A percentile compares a stretch with the other conserved stretches of the same genome.
These are phyloP conservation scores for Parastagonospora avenae DNA, from an alignment of 2,329 filamentous ascomycete genomes.

Conservation along the genomic window DNA sequence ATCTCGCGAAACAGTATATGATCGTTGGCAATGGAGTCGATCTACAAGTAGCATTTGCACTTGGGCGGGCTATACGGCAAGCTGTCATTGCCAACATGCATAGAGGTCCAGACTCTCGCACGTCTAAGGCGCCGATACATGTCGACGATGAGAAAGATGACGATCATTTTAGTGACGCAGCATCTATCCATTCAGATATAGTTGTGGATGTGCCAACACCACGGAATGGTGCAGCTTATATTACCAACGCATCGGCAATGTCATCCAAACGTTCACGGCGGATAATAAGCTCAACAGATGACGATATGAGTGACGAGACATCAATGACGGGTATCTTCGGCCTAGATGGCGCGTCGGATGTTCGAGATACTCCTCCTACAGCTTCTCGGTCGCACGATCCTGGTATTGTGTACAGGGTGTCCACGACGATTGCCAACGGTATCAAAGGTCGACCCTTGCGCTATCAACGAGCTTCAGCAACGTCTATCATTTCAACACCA, in stretches of 20 bases:
- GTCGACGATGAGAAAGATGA: constrained; percentile 1
- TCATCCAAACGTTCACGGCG: too few species aligned
- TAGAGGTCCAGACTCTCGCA: neutral
- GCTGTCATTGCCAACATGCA: constrained; percentile 9
- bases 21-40: constrained; percentile 81
- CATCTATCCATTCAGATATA: neutral
- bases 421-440: too few species aligned
- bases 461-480: neutral
- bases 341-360: too few species aligned
- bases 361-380: too few species aligned
- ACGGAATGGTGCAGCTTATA: neutral
- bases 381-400: neutral
- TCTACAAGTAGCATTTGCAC: constrained; percentile 67
- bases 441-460: neutral
- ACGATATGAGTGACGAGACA: too few species aligned
- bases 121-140: neutral
- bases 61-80: constrained; percentile 63
- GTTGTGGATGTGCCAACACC: neutral
- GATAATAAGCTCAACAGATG: too few species aligned
- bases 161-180: neutral
- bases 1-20: constrained; percentile 60
- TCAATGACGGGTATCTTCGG: too few species aligned
- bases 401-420: neutral
- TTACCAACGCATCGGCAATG: neutral
- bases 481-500: neutral